Base-by-base conservation (phyloP, 768 basidiomycete species). In the Suillus paluster region DNA sequence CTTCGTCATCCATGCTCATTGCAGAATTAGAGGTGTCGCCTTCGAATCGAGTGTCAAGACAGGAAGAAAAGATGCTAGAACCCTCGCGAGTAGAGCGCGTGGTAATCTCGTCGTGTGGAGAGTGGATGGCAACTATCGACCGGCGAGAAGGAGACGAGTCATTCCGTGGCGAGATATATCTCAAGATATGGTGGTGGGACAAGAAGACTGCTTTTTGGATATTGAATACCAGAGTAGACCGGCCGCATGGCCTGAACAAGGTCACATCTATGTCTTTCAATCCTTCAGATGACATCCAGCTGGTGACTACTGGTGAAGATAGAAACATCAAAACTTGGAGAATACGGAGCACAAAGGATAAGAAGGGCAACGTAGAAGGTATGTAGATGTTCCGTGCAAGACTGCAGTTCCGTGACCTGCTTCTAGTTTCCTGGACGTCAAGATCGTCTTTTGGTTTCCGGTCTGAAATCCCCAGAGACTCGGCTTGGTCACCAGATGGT, bases 51-150 rank as follows among this genome's bases (percentile, higher is more conserved):
- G 85, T 98, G 21, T 91, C 95, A 15, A 81, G 90, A 66, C 81
- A 86, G 66, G 93, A 94, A 48, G 91, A 95, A 61, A 90, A 87
- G 69, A 79, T 83, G 8, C 72, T 95, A 45, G 88, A 92, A 64
- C 88, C 91, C 10, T 84, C 90, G 3, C 82, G 88, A 15, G 92
- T 99, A 3, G 90, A 93, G 54, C 81, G 80, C 11, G 84, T 83
- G 7, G 84, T 82, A 5, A 79, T 96, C 61, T 90, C 91, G 5
- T 72, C 83, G 2, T 80, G 78, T n/a, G 90, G 90, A 11, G 81
- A 86, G 50, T 99, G 97, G 96, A 86, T 99, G 86, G 95, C 95
- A 6, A 96, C 97, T 2, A 75, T 94, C 27, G 97, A 99, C 75
- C 75, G 78, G 34, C 84, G 95, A 59, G 82, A 86, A 59, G 88